phyloP scores from a whole-genome alignment of 179 eudicot genomes.

The Sideroxylon spinosum region DNA sequence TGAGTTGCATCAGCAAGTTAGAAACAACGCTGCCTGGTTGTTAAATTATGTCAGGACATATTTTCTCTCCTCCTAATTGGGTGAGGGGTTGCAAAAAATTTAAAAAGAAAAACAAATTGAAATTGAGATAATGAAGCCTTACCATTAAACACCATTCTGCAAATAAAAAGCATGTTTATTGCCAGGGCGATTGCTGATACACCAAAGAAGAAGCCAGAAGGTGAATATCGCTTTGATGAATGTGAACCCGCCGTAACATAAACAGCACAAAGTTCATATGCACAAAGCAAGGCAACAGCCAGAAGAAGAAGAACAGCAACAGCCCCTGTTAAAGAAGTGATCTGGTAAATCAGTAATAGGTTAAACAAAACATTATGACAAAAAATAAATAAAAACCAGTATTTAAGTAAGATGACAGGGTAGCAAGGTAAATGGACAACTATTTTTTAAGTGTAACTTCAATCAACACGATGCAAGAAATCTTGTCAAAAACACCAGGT shows the following conservation, averaged over 20 bases:
- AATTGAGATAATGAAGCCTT: conserved; percentile 18
- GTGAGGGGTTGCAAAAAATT: no score
- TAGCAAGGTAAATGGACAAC: not conserved
- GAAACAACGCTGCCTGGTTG: not conserved
- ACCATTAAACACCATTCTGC: conserved; percentile 98
- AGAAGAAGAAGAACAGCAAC: conserved; percentile 91
- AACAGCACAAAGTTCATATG: conserved; percentile 95
- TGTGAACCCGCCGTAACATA: conserved; percentile 83
- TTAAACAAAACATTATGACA: not conserved
- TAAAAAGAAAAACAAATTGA: not conserved
- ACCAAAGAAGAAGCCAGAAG: conserved; percentile 98
- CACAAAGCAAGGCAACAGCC: conserved; percentile 89
- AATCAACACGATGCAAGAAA: not conserved
- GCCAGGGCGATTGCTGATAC: conserved; percentile 98
- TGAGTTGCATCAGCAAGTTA: conserved; percentile 11
- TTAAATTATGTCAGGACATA: not conserved
- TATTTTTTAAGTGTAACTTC: not conserved
- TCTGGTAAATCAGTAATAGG: conserved; percentile 12
- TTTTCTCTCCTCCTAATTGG: not conserved
- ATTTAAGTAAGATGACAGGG: not conserved
- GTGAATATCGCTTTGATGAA: conserved; percentile 79
- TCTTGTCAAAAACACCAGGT: not conserved
- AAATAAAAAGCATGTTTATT: conserved; percentile 94
- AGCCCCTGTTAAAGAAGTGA: conserved; percentile 58
- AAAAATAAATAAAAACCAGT: not conserved